Evolutionary conservation across 1,284 basidiomycete species (phyloP), one percentile per base, ranked within the genome.

Genomic region (Pseudozyma sp.): DNA sequence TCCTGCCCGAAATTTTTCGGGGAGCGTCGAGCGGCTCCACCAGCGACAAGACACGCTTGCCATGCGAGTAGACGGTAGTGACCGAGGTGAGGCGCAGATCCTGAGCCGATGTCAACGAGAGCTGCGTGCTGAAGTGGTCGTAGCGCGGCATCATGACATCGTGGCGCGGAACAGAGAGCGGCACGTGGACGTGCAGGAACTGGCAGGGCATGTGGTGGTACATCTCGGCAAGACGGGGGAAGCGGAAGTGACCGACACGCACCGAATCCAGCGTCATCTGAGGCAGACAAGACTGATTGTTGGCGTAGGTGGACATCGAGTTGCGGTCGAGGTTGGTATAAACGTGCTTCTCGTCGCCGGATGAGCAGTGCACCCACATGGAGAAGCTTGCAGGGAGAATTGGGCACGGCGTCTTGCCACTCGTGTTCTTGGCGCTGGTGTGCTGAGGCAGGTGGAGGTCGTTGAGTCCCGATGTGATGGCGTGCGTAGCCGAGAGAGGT

Each of bases 111-210:
- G 79, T 79, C 30, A 86, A 67, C n/a, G 63, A 74, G 11, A 85
- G 60, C 51, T 82, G 79, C 1, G 84, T 75, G 58, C 77, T 77
- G 51, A 85, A 75, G 29, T 77, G 64, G 48, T 79, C 81, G 64
- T 73, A 83, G 31, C 64, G 57, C 2, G 79, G 76, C 54, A 79
- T 70, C 58, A 76, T 56, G 42, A 75, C 72, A 31, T 81, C 76
- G 60, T 73, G 66, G 30, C 80, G 78, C 19, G 85, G 85, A n/a
- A 85, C 60, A 29, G 80, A 75, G 35, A 86, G 72, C 24, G 83
- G 80, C 29, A 86, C 81, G 29, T 84, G 79, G 53, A 85, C 75
- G 68, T 86, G 84, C 13, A 86, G 77, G 78, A 85, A 86, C 55
- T 85, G 85, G 61, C 85, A 86, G 7, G 81, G 81, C 49, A 85